Evolutionary conservation across 768 basidiomycete genomes (phyloP).

Genomic region (Serpula lacrymans): DNA sequence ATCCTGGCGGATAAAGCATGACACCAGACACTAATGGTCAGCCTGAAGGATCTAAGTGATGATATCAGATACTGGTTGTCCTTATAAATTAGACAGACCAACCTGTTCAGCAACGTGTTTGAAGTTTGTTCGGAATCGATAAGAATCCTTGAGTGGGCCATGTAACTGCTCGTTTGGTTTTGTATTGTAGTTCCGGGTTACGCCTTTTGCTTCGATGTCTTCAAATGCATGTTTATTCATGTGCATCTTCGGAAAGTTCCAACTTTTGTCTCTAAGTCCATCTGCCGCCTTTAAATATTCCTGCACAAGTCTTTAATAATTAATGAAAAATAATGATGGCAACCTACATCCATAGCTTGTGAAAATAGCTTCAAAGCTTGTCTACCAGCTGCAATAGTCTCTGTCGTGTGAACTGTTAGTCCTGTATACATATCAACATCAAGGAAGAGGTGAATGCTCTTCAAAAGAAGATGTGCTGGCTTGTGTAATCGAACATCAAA

Average conservation of each 20-base stretch:
- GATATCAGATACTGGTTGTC: not conserved
- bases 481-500: slow-evolving; percentile 7
- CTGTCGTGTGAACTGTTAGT: slow-evolving; percentile 28
- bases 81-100: not conserved
- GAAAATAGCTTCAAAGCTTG: slow-evolving; percentile 16
- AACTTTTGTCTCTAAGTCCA: slow-evolving; percentile 19
- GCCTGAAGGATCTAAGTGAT: slow-evolving; percentile 3
- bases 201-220: slow-evolving; percentile 32
- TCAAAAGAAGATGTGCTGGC: slow-evolving; percentile 22
- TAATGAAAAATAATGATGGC: too few relatives aligned
- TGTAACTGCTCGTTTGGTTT: slow-evolving; percentile 31
- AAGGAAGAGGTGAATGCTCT: too few relatives aligned
- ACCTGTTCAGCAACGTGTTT: slow-evolving; percentile 32
- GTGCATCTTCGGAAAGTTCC: slow-evolving; percentile 34
- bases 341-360: slow-evolving; percentile 17
- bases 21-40: slow-evolving; percentile 1
- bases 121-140: slow-evolving; percentile 28
- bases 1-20: not conserved
- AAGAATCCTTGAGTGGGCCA: slow-evolving; percentile 20
- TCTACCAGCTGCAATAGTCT: slow-evolving; percentile 19
- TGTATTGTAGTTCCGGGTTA: slow-evolving; percentile 26
- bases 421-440: slow-evolving; percentile 24
- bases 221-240: slow-evolving; percentile 26
- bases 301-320: too few relatives aligned
- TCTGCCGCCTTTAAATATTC: too few relatives aligned